Evolutionary conservation across 2,329 filamentous ascomycete genomes (phyloP).

Genomic region (Ophiostoma ips): DNA sequence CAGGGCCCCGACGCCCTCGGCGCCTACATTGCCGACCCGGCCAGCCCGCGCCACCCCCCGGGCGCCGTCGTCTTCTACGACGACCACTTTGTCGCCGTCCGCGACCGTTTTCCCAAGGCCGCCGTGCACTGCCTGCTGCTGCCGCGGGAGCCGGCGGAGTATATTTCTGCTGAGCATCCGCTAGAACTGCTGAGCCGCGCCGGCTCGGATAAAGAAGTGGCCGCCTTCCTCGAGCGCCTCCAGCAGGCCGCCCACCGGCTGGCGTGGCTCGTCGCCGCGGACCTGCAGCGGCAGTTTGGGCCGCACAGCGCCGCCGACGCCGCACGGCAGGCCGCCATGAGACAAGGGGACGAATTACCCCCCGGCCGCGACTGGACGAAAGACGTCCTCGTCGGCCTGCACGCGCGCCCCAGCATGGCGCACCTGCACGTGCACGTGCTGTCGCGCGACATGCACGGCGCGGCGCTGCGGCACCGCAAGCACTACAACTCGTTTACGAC

Average conservation of each 20-base stretch:
- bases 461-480: constrained; percentile 60
- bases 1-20: constrained; percentile 39
- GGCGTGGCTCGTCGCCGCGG: constrained; percentile 51
- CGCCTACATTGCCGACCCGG: constrained; percentile 50
- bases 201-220: constrained; percentile 32
- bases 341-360: too few species aligned
- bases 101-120: constrained; percentile 77
- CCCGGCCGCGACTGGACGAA: constrained; percentile 61
- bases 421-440: constrained; percentile 86
- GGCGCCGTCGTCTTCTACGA: constrained; percentile 51
- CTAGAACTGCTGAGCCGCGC: constrained; percentile 43
- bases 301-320: constrained; percentile 47
- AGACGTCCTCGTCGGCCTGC: constrained; percentile 66
- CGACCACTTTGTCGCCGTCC: constrained; percentile 59
- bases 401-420: constrained; percentile 81
- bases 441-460: constrained; percentile 63
- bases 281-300: constrained; percentile 59
- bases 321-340: constrained; percentile 52
- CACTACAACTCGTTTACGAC: constrained; percentile 92
- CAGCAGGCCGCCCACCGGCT: constrained; percentile 47
- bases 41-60: neutral
- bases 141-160: constrained; percentile 53
- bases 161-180: constrained; percentile 55
- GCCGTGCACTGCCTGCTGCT: constrained; percentile 79
- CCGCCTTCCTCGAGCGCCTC: constrained; percentile 51